These are phyloP conservation scores for Bruguiera gymnorhiza DNA, from an alignment of 345 rosid genomes.

Conservation along the genomic window DNA sequence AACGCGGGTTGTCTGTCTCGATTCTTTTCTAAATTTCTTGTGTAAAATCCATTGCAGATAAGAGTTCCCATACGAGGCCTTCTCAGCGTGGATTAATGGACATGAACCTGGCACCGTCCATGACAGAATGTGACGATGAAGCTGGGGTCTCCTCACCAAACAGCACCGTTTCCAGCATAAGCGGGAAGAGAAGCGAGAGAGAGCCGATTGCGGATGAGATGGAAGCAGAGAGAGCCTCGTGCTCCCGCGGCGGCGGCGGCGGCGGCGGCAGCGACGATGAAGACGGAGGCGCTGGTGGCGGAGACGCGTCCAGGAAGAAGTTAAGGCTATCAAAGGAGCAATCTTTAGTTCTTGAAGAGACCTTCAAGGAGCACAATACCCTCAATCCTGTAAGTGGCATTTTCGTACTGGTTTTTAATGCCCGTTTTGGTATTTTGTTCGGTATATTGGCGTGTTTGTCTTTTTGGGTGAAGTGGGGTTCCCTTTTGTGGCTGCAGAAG, in stretches of 20 bases:
- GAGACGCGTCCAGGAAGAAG: conserved; percentile 60
- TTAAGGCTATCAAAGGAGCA: conserved; percentile 69
- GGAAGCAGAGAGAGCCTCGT: conserved; percentile 66
- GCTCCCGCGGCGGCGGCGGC: conserved; percentile 41
- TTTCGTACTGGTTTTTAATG: conserved; percentile 20
- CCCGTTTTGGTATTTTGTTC: not conserved
- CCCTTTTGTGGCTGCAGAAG: conserved; percentile 44
- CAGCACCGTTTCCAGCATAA: conserved; percentile 72
- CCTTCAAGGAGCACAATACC: conserved; percentile 78
- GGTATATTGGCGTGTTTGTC: no score
- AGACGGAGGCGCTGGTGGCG: conserved; percentile 53
- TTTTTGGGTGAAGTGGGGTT: not conserved
- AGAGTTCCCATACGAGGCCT: conserved; percentile 43
- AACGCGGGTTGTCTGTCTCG: no score
- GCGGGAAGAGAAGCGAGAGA: conserved; percentile 75
- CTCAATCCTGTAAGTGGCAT: conserved; percentile 78
- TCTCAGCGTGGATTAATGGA: conserved; percentile 49
- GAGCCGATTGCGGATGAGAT: conserved; percentile 49
- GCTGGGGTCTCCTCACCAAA: conserved; percentile 68
- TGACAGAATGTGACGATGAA: conserved; percentile 53
- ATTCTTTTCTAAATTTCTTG: not conserved
- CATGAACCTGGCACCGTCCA: conserved; percentile 48
- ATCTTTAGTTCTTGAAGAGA: conserved; percentile 75
- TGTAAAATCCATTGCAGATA: conserved; percentile 34
- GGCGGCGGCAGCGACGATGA: conserved; percentile 57